Conservation (phyloP, 495 filamentous ascomycete genomes). For the Choiromyces venosus region DNA sequence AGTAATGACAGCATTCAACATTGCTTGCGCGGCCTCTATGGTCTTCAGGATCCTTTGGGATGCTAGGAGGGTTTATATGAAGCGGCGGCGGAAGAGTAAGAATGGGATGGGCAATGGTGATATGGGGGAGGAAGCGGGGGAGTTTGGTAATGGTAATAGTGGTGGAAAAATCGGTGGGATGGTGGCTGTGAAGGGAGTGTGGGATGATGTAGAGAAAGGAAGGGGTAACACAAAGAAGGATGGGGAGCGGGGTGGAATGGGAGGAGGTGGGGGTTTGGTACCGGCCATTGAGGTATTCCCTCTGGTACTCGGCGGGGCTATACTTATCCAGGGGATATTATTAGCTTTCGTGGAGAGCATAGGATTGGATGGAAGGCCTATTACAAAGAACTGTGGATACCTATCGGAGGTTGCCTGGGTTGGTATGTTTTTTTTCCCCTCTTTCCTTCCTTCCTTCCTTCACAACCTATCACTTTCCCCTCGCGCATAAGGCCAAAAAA, state of each 20-base stretch:
- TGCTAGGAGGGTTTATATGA: slow-evolving; percentile 17
- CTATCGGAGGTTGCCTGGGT: slow-evolving; percentile 32
- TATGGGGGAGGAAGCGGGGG: slow-evolving; percentile 10
- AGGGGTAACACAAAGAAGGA: slow-evolving; percentile 5
- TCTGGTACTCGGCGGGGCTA: slow-evolving; percentile 23
- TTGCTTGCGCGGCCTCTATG: slow-evolving; percentile 24
- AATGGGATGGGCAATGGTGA: background rate
- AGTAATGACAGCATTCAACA: slow-evolving; percentile 26
- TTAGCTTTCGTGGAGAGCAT: slow-evolving; percentile 25
- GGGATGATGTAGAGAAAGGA: slow-evolving; percentile 1
- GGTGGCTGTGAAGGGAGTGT: background rate
- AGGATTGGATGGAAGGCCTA: slow-evolving; percentile 7
- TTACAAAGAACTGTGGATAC: slow-evolving; percentile 25
- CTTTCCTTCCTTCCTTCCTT: background rate
- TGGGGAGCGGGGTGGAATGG: background rate
- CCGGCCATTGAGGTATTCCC: slow-evolving; percentile 31
- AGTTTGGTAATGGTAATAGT: background rate
- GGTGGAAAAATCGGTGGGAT: background rate
- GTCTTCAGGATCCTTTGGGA: slow-evolving; percentile 25
- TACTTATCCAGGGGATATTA: slow-evolving; percentile 31
- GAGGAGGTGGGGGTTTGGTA: slow-evolving; percentile 19
- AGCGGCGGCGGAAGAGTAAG: background rate
- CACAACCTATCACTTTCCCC: background rate
- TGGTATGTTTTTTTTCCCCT: slow-evolving; percentile 19
- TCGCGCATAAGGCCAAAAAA: background rate